Conservation (phyloP, 1,284 basidiomycete genomes). For the Ustilago cynodontis region DNA sequence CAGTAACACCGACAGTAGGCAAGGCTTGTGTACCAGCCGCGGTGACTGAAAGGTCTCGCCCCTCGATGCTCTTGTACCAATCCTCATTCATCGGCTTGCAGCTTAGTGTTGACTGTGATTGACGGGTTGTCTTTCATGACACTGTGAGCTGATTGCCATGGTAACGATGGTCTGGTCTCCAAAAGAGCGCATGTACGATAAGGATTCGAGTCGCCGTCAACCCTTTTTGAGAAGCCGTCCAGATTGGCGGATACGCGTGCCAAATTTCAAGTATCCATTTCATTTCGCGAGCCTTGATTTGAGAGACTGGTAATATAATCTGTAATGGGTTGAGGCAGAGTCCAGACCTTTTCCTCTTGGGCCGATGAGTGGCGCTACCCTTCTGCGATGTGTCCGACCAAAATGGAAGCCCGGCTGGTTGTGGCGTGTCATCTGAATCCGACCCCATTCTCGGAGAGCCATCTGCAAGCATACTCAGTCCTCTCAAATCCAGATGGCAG, state of each 20-base stretch:
- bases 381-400: neutral
- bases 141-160: no score
- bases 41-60: neutral
- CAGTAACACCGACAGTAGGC: no score
- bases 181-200: neutral
- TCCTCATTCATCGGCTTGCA: neutral
- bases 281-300: neutral
- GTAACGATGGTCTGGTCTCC: neutral
- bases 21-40: neutral
- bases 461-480: neutral
- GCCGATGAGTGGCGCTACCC: neutral
- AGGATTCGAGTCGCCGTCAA: conserved; percentile 5
- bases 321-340: neutral
- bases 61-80: neutral
- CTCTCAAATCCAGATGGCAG: neutral
- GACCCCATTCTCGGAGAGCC: neutral
- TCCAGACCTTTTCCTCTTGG: conserved; percentile 1
- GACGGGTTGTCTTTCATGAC: no score
- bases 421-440: neutral
- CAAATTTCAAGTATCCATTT: neutral
- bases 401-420: neutral
- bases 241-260: neutral
- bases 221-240: conserved; percentile 12
- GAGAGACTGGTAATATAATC: neutral
- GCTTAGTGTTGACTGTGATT: neutral